Base-by-base conservation (phyloP, 2,329 filamentous ascomycete species). In the Penicillium sclerotiorum region DNA sequence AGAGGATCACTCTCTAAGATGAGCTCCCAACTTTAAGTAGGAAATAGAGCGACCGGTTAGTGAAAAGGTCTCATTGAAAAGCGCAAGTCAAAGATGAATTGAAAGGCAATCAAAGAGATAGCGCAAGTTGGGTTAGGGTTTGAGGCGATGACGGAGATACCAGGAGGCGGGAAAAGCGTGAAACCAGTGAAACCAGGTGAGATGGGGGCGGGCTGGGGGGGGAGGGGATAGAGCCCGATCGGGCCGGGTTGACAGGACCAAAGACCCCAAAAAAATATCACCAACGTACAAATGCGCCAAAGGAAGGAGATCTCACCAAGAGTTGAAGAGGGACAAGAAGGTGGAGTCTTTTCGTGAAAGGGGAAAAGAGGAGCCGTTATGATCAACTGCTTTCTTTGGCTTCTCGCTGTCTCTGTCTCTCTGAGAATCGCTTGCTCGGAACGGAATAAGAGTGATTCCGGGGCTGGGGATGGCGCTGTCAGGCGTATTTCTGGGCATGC, bases 351-450 rank as follows among this genome's bases (percentile, higher is more conserved):
- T 28, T 23, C 12, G 8, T 18, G 33, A 37, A 25, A 28, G 33
- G 35, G 25, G 33, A 46, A 46, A 45, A 56, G 52, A 52, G 55
- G 48, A 58, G n/a, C n/a, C n/a, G n/a, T n/a, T n/a, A n/a, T n/a
- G n/a, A n/a, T n/a, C 50, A 45, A 23, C 46, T 57, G 50, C 55
- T 52, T 45, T 55, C 44, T 39, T 28, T 21, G n/a, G 20, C 21
- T 27, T 33, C 27, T 15, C 18, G 25, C 21, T 25, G n/a, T 45
- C 15, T 22, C 27, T 22, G 27, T 36, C 46, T 61, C 62, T 59
- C 61, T 63, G 64, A 61, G 60, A 64, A 62, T 70, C 66, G 66
- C 67, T 70, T 69, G 67, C 63, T 67, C 67, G 67, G 66, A 61
- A 23, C 66, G 66, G 67, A 70, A 64, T 56, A 70, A 64, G 62